Evolutionary conservation across 768 basidiomycete genomes (phyloP), one percentile per base, ranked within the genome.

Genomic region (Auriculariales sp.): DNA sequence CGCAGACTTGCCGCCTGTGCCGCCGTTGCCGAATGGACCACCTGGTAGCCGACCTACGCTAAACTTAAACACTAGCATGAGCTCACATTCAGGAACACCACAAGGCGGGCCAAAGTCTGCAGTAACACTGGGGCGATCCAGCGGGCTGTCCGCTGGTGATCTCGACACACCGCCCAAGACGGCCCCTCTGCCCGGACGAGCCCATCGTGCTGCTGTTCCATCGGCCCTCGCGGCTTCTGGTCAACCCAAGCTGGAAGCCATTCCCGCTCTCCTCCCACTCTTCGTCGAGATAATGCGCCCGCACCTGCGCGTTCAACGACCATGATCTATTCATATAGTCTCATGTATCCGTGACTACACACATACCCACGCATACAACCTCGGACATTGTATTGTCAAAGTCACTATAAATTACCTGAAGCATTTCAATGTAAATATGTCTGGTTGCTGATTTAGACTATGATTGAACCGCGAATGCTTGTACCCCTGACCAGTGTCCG

Each of bases 221-320:
- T 64, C 73, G 53, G 61, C 62, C 22, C 52, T 59, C 2, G 63
- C 66, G 36, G 58, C 67, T 6, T 62, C 85, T 36, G 74, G 78
- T 55, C 81, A 83, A 36, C 95, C 95, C 1, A 79, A 86, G 47
- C 68, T 97, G 44, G 66, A 70, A 44, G 74, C 82, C 58, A 77
- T 98, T 47, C 83, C 88, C n/a, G 71, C 78, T 52, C 62, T 99
- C 19, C 67, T 95, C 31, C 91, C 94, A 2, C 57, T 98, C 25
- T 97, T 98, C 62, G 75, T 83, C 36, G 95, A 98, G 67, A 79
- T 97, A 75, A 92, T 95, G 53, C 39, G 39, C n/a, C n/a, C n/a
- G n/a, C n/a, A n/a, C n/a, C n/a, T n/a, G n/a, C n/a, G n/a, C n/a
- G n/a, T n/a, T n/a, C n/a, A n/a, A n/a, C n/a, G n/a, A n/a, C n/a